These are phyloP conservation scores for Juncus inflexus DNA, from an alignment of 176 grass and related monocot genomes.

Conservation along the genomic window DNA sequence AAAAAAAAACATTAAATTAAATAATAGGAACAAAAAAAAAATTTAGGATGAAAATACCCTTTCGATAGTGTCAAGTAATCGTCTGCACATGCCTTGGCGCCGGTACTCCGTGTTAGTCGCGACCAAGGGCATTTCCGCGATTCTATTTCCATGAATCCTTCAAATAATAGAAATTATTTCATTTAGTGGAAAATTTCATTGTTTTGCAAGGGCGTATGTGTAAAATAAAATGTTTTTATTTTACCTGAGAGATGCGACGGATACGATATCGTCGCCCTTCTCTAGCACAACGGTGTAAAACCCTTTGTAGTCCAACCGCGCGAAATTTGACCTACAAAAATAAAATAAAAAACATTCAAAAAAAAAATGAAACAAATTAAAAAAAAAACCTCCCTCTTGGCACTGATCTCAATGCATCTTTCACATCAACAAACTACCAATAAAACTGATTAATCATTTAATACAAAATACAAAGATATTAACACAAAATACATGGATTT, in stretches of 20 bases:
- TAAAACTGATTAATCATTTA: slow-evolving; percentile 14
- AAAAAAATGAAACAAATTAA: slow-evolving; percentile 16
- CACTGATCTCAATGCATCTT: too few species aligned
- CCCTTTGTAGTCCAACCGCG: slow-evolving; percentile 76
- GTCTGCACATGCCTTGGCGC: slow-evolving; percentile 83
- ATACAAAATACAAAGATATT: slow-evolving; percentile 5
- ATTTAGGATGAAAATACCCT: slow-evolving; percentile 38
- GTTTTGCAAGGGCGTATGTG: not conserved
- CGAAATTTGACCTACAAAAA: slow-evolving; percentile 69
- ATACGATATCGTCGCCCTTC: slow-evolving; percentile 73
- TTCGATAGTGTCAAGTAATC: slow-evolving; percentile 70
- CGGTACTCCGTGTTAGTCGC: slow-evolving; percentile 73
- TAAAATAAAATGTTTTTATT: not conserved
- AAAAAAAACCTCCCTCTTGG: not conserved
- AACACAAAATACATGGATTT: slow-evolving; percentile 18
- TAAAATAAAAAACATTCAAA: slow-evolving; percentile 5
- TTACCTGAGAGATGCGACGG: slow-evolving; percentile 88
- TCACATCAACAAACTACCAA: slow-evolving; percentile 13
- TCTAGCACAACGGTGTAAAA: slow-evolving; percentile 91
- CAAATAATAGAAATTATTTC: slow-evolving; percentile 17
- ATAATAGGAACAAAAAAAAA: slow-evolving; percentile 17
- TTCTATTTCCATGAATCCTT: slow-evolving; percentile 85
- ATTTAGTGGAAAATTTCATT: slow-evolving; percentile 5
- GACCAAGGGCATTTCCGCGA: slow-evolving; percentile 80
- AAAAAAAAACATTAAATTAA: slow-evolving; percentile 27